Evolutionary conservation across 441 rosid genomes (phyloP), one percentile per base, ranked within the genome.

Genomic region (Metrosideros polymorpha): DNA sequence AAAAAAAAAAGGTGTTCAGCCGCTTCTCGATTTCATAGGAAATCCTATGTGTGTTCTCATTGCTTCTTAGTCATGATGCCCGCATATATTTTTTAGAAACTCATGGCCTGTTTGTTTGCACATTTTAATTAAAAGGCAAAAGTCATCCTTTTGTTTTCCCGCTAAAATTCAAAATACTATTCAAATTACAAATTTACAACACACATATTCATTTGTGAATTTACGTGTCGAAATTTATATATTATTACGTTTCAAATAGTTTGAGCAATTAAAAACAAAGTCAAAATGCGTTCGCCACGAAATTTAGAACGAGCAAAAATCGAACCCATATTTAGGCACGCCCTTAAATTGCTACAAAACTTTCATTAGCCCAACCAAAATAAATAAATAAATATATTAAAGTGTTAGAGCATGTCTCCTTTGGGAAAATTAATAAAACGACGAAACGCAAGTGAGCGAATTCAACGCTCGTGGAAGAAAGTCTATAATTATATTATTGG

Each of bases 311-410:
- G 7, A 27, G 15, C 30, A 0, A 55, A 55, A 55, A 55, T 55
- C 29, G 25, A 10, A 55, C 6, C 29, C 14, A 25, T 25, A 55
- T 55, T 55, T 55, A 55, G 59, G 59, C 29, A 25, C 13, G 29
- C 29, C 59, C 59, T 55, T 24, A 55, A 55, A 55, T 9, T 10
- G 29, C 29, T n/a, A 9, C 63, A 32, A 57, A 29, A n/a, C 14
- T 57, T 14, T n/a, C 63, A 6, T 57, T 57, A n/a, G 9, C 32
- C 59, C 63, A 6, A 6, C 32, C 39, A 15, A 14, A 32, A 29
- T 3, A 59, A 1, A n/a, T 0, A 59, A 59, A n/a, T n/a, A n/a
- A n/a, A n/a, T n/a, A n/a, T 5, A 0, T 24, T 27, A 7, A 15
- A 7, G 19, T 15, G 71, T 15, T 15, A 29, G 0, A 2, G 39